Percentiles rank a stretch among this genome's conserved stretches.
Evolutionary conservation across 2,329 filamentous ascomycete genomes (phyloP).

Genomic region (Pseudopyrenochaeta lycopersici): DNA sequence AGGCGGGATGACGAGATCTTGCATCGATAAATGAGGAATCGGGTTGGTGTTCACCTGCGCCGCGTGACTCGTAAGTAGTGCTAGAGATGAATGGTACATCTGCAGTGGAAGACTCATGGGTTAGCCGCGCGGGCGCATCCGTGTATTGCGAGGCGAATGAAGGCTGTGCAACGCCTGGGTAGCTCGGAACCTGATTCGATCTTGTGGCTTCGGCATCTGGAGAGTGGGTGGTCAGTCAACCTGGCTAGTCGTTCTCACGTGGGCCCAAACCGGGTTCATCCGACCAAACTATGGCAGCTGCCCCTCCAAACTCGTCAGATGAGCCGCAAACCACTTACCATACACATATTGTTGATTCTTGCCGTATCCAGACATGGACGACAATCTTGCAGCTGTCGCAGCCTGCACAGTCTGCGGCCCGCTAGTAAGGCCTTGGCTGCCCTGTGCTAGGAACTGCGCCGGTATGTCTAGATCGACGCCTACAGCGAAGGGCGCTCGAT

Average conservation of each 20-base stretch:
- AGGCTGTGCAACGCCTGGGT: conserved; percentile 59
- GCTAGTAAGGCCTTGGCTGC: conserved; percentile 44
- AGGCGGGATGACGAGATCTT: conserved; percentile 62
- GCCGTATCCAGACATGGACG: conserved; percentile 84
- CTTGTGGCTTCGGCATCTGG: conserved; percentile 68
- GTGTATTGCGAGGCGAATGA: conserved; percentile 60
- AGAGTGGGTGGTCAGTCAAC: conserved; percentile 57
- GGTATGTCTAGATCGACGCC: conserved; percentile 34
- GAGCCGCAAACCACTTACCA: conserved; percentile 69
- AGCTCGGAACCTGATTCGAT: conserved; percentile 65
- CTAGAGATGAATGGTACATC: conserved; percentile 56
- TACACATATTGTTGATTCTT: conserved; percentile 82
- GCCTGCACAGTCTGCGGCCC: conserved; percentile 61
- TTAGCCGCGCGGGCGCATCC: conserved; percentile 58
- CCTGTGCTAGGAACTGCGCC: conserved; percentile 38
- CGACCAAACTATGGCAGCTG: conserved; percentile 49
- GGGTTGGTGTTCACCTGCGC: conserved; percentile 49
- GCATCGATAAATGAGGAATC: conserved; percentile 66
- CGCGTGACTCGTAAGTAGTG: conserved; percentile 60
- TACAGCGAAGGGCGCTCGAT: conserved; percentile 37
- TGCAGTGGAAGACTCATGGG: conserved; percentile 58
- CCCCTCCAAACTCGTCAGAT: conserved; percentile 47
- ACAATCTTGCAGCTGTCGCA: conserved; percentile 55
- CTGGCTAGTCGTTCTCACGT: conserved; percentile 47
- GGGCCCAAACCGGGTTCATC: conserved; percentile 45